Percentiles rank a stretch among this genome's conserved stretches.
Evolutionary conservation across 768 basidiomycete genomes (phyloP).

Genomic region (Mycena albidolilacea): DNA sequence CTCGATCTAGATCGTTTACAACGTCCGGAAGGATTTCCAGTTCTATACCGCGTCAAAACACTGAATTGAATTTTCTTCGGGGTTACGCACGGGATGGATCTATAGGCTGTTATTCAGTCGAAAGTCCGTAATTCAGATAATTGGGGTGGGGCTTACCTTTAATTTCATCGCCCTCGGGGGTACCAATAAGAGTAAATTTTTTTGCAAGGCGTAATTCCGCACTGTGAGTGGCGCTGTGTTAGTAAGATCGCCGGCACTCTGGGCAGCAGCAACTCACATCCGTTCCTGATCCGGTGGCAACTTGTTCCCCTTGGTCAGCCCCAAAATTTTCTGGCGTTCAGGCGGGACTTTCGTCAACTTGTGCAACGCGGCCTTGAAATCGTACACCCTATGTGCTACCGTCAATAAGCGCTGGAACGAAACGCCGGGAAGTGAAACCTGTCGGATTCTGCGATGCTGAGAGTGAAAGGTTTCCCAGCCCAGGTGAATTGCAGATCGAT

Average conservation of each 20-base stretch:
- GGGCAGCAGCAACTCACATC: slow-evolving; percentile 60
- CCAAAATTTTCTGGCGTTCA: slow-evolving; percentile 90
- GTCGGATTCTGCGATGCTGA: slow-evolving; percentile 84
- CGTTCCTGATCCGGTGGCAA: slow-evolving; percentile 81
- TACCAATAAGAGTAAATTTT: slow-evolving; percentile 90
- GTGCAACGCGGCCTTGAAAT: slow-evolving; percentile 79
- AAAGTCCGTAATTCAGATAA: not conserved
- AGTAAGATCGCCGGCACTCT: not conserved
- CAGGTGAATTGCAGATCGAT: slow-evolving; percentile 78
- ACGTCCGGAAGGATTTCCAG: slow-evolving; percentile 78
- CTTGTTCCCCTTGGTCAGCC: slow-evolving; percentile 83
- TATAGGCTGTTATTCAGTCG: slow-evolving; percentile 1
- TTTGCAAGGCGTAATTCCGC: slow-evolving; percentile 73
- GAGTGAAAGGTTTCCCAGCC: slow-evolving; percentile 75
- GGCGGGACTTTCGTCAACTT: slow-evolving; percentile 84
- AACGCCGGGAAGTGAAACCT: slow-evolving; percentile 58
- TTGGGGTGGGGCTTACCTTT: slow-evolving; percentile 72
- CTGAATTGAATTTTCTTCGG: not conserved
- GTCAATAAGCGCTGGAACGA: slow-evolving; percentile 21
- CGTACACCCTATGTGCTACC: slow-evolving; percentile 73
- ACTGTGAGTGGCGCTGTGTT: slow-evolving; percentile 50
- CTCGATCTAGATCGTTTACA: slow-evolving; percentile 87
- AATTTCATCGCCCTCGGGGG: slow-evolving; percentile 88
- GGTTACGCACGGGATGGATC: slow-evolving; percentile 31
- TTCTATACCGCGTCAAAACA: slow-evolving; percentile 54